Conservation (phyloP, 441 rosid species). For the Erodium chrysanthum region DNA sequence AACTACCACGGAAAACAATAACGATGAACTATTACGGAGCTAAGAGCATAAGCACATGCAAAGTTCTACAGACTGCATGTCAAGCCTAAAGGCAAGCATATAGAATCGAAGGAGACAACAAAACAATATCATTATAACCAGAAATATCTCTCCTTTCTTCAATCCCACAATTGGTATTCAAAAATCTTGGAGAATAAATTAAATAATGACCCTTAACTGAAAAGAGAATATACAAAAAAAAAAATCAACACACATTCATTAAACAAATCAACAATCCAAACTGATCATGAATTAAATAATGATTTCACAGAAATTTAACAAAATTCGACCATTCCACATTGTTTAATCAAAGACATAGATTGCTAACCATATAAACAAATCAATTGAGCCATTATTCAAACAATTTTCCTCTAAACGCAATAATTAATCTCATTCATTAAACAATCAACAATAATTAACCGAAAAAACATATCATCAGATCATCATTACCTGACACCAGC, state of each 20-base stretch:
- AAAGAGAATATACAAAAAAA: too few relatives aligned
- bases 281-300: too few relatives aligned
- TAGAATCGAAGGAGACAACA: background rate
- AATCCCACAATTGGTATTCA: background rate
- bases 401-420: too few relatives aligned
- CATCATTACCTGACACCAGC: constrained; percentile 34
- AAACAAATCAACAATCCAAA: too few relatives aligned
- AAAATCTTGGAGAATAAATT: background rate
- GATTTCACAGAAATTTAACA: too few relatives aligned
- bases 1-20: background rate
- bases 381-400: too few relatives aligned
- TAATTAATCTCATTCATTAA: background rate
- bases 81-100: background rate
- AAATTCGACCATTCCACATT: too few relatives aligned
- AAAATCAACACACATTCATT: too few relatives aligned
- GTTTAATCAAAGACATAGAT: too few relatives aligned
- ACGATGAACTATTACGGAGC: background rate
- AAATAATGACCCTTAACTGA: too few relatives aligned
- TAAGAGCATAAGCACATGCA: background rate
- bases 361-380: too few relatives aligned
- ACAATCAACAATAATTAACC: background rate
- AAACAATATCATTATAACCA: background rate
- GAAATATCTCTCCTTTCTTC: background rate
- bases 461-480: background rate
- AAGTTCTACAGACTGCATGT: background rate